Evolutionary conservation across 495 filamentous ascomycete species (phyloP).

Genomic region (Aspergillus incahuasiensis): DNA sequence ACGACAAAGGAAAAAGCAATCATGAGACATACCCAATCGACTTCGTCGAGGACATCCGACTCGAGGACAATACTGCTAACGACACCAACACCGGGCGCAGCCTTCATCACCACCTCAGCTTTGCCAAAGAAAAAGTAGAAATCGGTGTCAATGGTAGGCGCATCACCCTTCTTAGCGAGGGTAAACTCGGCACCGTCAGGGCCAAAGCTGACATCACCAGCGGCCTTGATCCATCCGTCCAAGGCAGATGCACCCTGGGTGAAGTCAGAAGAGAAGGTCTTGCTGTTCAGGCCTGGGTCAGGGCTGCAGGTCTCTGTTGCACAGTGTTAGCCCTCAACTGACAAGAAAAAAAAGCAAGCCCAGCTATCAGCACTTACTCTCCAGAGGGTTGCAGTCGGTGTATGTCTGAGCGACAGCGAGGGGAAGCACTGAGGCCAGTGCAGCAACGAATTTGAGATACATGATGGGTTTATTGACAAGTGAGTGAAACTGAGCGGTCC

Average conservation of each 20-base stretch:
- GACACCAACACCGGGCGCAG: conserved; percentile 67
- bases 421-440: conserved; percentile 34
- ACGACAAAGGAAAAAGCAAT: conserved; percentile 1
- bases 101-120: conserved; percentile 67
- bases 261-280: conserved; percentile 60
- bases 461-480: conserved; percentile 18
- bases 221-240: conserved; percentile 58
- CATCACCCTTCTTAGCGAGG: conserved; percentile 63
- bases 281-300: conserved; percentile 58
- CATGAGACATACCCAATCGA: conserved; percentile 71
- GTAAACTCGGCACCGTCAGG: conserved; percentile 64
- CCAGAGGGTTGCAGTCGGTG: conserved; percentile 39
- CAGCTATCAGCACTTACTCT: conserved; percentile 26
- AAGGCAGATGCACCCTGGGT: conserved; percentile 47
- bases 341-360: background rate
- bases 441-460: conserved; percentile 33
- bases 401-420: conserved; percentile 43
- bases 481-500: conserved; percentile 5
- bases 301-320: conserved; percentile 49
- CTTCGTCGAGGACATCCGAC: conserved; percentile 91
- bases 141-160: conserved; percentile 67
- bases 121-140: conserved; percentile 78
- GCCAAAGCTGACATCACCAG: conserved; percentile 45
- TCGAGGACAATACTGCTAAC: conserved; percentile 78
- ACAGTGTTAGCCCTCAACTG: conserved; percentile 1